A percentile compares a stretch with the other conserved stretches of the same genome.
phyloP scores from a whole-genome alignment of 306 rosid genomes.

The Prunus mira region DNA sequence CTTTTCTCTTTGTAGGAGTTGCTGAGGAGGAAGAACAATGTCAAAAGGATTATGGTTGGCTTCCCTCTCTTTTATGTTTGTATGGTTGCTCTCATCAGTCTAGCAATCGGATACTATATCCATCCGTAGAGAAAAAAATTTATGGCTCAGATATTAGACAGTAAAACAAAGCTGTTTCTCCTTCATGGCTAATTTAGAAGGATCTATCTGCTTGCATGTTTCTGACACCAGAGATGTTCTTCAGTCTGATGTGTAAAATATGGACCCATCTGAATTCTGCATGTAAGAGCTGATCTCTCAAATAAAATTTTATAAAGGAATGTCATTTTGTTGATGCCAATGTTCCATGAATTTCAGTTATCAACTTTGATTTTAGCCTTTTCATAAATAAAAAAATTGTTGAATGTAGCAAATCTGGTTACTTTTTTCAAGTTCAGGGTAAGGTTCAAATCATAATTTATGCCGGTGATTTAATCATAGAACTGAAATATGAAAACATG shows the following conservation, averaged over 20 bases:
- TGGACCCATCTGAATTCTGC: slow-evolving; percentile 33
- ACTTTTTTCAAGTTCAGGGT: too few species aligned
- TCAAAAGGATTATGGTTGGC: slow-evolving; percentile 48
- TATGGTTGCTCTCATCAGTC: slow-evolving; percentile 64
- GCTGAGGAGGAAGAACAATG: slow-evolving; percentile 46
- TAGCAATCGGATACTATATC: slow-evolving; percentile 61
- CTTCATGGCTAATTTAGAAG: slow-evolving; percentile 23
- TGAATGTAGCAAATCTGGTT: too few species aligned
- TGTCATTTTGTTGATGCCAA: background rate
- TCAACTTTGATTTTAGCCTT: background rate
- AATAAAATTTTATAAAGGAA: background rate
- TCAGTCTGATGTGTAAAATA: slow-evolving; percentile 17
- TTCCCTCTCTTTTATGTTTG: slow-evolving; percentile 74
- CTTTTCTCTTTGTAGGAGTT: slow-evolving; percentile 50
- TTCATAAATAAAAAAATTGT: too few species aligned
- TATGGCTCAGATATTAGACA: background rate
- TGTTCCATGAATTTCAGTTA: background rate
- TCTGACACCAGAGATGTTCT: slow-evolving; percentile 23
- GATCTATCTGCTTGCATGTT: slow-evolving; percentile 33
- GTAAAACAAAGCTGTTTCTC: slow-evolving; percentile 21
- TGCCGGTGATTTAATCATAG: background rate
- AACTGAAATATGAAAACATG: background rate
- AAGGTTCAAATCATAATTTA: too few species aligned
- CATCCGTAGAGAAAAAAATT: slow-evolving; percentile 39
- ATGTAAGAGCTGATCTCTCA: background rate